These are phyloP conservation scores for Fusarium odoratissimum DNA, from an alignment of 2,329 filamentous ascomycete genomes.

Conservation along the genomic window DNA sequence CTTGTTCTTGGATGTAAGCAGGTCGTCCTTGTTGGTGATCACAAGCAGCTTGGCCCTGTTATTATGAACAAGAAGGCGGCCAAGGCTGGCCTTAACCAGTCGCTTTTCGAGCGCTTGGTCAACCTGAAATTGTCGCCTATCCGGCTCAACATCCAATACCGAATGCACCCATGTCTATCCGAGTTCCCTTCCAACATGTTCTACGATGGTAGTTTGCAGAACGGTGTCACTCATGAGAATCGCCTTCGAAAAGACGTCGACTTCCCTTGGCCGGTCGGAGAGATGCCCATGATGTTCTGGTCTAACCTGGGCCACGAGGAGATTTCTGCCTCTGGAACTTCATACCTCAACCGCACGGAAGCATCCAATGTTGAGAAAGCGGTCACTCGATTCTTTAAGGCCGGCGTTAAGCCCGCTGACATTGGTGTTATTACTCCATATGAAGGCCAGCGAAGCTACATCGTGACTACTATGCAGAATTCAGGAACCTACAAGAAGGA, in stretches of 20 bases:
- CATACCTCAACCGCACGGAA: slow-evolving; percentile 97
- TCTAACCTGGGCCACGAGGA: slow-evolving; percentile 97
- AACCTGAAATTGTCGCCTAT: slow-evolving; percentile 92
- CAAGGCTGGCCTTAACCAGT: slow-evolving; percentile 96
- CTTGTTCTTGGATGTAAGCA: slow-evolving; percentile 98
- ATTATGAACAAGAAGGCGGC: slow-evolving; percentile 99
- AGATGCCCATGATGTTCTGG: slow-evolving; percentile 99
- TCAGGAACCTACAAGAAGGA: slow-evolving; percentile 98
- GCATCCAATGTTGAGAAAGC: slow-evolving; percentile 98
- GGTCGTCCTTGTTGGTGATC: slow-evolving; percentile 97
- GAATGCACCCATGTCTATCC: slow-evolving; percentile 98
- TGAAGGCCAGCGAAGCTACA: slow-evolving; percentile 97
- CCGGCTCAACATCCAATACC: slow-evolving; percentile 95
- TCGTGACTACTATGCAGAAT: slow-evolving; percentile 99
- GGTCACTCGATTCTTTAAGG: slow-evolving; percentile 98
- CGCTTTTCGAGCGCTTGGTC: slow-evolving; percentile 96
- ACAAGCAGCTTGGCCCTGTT: slow-evolving; percentile 96
- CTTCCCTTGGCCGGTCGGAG: slow-evolving; percentile 95
- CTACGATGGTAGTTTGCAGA: slow-evolving; percentile 96
- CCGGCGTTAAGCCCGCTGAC: slow-evolving; percentile 90
- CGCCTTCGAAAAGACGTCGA: slow-evolving; percentile 93
- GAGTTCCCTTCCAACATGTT: slow-evolving; percentile 99
- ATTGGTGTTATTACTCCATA: slow-evolving; percentile 99
- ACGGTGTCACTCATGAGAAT: slow-evolving; percentile 91
- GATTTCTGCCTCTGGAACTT: slow-evolving; percentile 96